These are phyloP conservation scores for Huntiella moniliformis DNA, from an alignment of 2,329 filamentous ascomycete species.

Conservation along the genomic window DNA sequence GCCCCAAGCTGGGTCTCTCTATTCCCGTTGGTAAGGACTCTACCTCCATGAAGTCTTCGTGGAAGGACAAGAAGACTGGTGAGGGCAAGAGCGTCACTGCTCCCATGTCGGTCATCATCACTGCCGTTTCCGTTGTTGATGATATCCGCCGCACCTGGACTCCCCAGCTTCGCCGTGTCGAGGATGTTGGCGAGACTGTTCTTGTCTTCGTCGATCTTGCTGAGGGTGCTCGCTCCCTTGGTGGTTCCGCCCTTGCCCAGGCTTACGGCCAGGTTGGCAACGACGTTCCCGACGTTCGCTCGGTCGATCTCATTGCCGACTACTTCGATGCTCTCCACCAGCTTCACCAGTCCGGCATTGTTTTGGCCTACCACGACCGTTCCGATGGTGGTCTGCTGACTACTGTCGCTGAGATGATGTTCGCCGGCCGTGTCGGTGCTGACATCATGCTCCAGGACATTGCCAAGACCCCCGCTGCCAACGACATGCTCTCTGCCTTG, in stretches of 20 bases:
- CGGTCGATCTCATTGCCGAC: conserved; percentile 63
- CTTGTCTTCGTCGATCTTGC: conserved; percentile 86
- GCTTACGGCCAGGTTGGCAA: conserved; percentile 72
- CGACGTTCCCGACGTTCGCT: conserved; percentile 69
- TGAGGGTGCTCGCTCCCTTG: conserved; percentile 59
- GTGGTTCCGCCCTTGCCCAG: conserved; percentile 81
- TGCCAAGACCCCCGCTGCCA: conserved; percentile 39
- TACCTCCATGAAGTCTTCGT: conserved; percentile 96
- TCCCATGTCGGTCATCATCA: conserved; percentile 77
- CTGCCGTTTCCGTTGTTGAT: conserved; percentile 71
- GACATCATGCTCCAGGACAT: conserved; percentile 69
- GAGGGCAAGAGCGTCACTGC: conserved; percentile 73
- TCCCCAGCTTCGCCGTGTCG: conserved; percentile 61
- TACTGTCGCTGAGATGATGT: conserved; percentile 92
- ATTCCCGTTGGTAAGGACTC: conserved; percentile 98
- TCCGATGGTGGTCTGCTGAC: conserved; percentile 88
- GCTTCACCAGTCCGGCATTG: conserved; percentile 39
- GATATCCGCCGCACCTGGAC: conserved; percentile 84
- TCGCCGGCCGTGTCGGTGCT: conserved; percentile 77
- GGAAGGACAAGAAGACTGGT: conserved; percentile 52
- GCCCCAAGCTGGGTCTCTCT: conserved; percentile 71
- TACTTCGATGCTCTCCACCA: conserved; percentile 73
- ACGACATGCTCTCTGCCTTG: conserved; percentile 53
- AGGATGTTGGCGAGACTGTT: conserved; percentile 76
- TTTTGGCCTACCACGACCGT: conserved; percentile 85